Percentiles rank a stretch among this genome's conserved stretches.
Conservation (phyloP, 495 filamentous ascomycete species). For the Cairneyella variabilis region DNA sequence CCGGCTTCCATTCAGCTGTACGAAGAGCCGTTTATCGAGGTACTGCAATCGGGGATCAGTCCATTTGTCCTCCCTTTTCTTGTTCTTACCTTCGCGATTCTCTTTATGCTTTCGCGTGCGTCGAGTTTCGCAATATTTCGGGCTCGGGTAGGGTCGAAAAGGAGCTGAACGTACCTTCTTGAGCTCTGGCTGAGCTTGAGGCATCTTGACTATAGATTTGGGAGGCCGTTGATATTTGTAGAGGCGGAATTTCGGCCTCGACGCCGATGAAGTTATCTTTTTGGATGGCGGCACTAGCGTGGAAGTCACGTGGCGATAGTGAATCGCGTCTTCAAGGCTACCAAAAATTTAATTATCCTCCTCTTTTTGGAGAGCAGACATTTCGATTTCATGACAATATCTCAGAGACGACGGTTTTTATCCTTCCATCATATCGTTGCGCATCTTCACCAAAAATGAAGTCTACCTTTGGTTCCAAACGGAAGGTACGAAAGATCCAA, state of each 20-base stretch:
- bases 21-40: conserved; percentile 97
- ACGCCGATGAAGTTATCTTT: conserved; percentile 8
- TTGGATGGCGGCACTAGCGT: conserved; percentile 13
- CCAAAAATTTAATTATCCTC: neutral
- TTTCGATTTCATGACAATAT: too few relatives aligned
- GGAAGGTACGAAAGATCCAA: conserved; percentile 72
- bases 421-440: too few relatives aligned
- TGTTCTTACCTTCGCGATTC: conserved; percentile 15
- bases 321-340: conserved; percentile 4
- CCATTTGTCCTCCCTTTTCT: conserved; percentile 10
- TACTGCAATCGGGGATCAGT: conserved; percentile 56
- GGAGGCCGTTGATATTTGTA: neutral
- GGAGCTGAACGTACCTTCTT: conserved; percentile 72
- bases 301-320: conserved; percentile 22
- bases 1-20: conserved; percentile 94
- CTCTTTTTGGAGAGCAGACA: neutral
- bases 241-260: neutral
- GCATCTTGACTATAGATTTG: conserved; percentile 59
- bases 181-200: conserved; percentile 96
- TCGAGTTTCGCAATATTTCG: neutral
- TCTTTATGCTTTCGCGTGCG: conserved; percentile 3
- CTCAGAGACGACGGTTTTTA: too few relatives aligned
- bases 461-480: conserved; percentile 61
- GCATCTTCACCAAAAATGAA: conserved; percentile 60
- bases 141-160: conserved; percentile 2